Conservation (phyloP, 1,284 basidiomycete species). For the Rhodotorula sp. region DNA sequence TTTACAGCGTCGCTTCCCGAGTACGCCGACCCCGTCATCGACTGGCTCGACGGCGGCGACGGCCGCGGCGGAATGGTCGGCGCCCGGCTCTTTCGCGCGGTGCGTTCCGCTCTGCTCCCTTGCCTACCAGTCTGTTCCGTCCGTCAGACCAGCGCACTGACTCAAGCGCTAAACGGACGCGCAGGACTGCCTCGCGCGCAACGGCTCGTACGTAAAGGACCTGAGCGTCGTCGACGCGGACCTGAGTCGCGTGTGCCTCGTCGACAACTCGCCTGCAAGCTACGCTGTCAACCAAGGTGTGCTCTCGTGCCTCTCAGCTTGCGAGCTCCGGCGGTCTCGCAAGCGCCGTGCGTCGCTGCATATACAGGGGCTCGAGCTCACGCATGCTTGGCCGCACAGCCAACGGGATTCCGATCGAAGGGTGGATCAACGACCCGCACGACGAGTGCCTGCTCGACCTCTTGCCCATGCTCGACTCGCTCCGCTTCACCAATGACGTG, state of each 20-base stretch:
- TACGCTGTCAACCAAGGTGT: constrained; percentile 89
- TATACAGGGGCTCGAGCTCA: neutral
- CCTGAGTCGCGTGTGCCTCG: constrained; percentile 83
- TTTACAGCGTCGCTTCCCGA: constrained; percentile 99
- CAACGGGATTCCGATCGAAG: constrained; percentile 98
- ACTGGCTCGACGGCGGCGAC: constrained; percentile 95
- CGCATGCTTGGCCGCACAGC: constrained; percentile 56
- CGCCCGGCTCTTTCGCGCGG: constrained; percentile 88
- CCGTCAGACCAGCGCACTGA: neutral
- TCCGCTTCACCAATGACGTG: constrained; percentile 94
- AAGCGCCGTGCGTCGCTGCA: neutral
- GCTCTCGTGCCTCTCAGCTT: constrained; percentile 43
- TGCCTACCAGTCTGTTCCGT: neutral
- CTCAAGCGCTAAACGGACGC: neutral
- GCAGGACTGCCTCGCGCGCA: constrained; percentile 86
- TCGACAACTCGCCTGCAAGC: constrained; percentile 94
- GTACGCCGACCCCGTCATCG: constrained; percentile 98
- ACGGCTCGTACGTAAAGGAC: constrained; percentile 94
- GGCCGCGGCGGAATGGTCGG: constrained; percentile 68
- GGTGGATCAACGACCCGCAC: constrained; percentile 95
- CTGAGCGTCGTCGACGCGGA: constrained; percentile 83
- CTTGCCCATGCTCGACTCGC: constrained; percentile 88
- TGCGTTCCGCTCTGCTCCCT: constrained; percentile 51
- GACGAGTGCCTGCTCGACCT: constrained; percentile 96
- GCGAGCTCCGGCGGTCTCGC: neutral